A percentile compares a stretch with the other conserved stretches of the same genome.
Conservation (phyloP, 2,329 filamentous ascomycete genomes). For the Nemania sp. region DNA sequence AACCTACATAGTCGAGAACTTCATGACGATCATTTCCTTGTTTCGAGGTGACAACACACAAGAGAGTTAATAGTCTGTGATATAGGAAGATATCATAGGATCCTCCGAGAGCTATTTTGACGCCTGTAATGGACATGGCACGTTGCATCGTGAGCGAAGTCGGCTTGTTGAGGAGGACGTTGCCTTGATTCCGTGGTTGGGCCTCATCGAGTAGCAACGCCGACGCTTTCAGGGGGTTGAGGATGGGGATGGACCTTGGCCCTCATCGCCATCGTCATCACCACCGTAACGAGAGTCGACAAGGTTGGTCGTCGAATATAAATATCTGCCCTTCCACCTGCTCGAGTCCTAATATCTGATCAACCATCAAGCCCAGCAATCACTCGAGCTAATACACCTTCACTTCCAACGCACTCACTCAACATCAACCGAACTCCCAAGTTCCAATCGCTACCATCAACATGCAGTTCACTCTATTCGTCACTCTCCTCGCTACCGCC, state of each 20-base stretch:
- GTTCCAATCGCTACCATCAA: conserved; percentile 41
- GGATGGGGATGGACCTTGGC: not conserved
- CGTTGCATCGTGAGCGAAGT: conserved; percentile 34
- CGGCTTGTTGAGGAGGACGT: conserved; percentile 8
- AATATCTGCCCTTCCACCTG: conserved; percentile 37
- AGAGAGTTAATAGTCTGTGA: conserved; percentile 11
- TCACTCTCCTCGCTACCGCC: conserved; percentile 46
- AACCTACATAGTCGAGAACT: conserved; percentile 16
- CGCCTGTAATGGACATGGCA: conserved; percentile 10
- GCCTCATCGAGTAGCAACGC: conserved; percentile 1
- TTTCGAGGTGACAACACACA: conserved; percentile 27
- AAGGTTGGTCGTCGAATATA: conserved; percentile 40
- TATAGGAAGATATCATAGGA: conserved; percentile 16
- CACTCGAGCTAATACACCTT: conserved; percentile 32
- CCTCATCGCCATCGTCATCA: conserved; percentile 9
- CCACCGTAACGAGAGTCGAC: conserved; percentile 1
- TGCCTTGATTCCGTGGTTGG: conserved; percentile 22
- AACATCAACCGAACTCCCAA: conserved; percentile 36
- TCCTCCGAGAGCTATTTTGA: conserved; percentile 1
- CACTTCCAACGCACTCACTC: conserved; percentile 39
- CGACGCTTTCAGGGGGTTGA: not conserved
- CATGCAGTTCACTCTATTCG: conserved; percentile 47
- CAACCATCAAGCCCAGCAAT: conserved; percentile 37
- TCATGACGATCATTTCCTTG: conserved; percentile 34
- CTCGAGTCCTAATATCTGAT: conserved; percentile 36